Evolutionary conservation across 2,329 filamentous ascomycete genomes (phyloP).

Genomic region (Diaporthe sp.): DNA sequence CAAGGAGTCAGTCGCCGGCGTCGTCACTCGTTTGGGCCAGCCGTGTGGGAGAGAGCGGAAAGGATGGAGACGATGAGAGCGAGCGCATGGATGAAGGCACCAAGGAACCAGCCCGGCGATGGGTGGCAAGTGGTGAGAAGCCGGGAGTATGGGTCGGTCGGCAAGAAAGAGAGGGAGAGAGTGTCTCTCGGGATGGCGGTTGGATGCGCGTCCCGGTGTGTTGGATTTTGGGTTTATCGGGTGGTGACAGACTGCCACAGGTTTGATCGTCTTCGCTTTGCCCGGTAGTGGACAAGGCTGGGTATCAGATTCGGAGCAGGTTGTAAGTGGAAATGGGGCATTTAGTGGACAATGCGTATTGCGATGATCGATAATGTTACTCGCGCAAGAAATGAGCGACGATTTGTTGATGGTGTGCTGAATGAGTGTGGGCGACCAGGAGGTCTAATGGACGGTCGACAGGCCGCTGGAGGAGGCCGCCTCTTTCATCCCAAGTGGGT

Average conservation of each 20-base stretch:
- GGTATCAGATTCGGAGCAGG: constrained; percentile 29
- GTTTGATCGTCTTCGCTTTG: constrained; percentile 40
- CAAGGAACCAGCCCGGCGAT: constrained; percentile 25
- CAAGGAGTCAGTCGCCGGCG: neutral
- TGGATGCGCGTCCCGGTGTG: constrained; percentile 6
- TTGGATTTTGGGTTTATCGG: constrained; percentile 17
- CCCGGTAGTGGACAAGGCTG: constrained; percentile 34
- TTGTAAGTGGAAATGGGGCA: constrained; percentile 28
- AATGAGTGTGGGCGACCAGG: constrained; percentile 16
- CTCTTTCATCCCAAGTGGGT: constrained; percentile 32
- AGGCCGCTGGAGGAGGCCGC: constrained; percentile 29
- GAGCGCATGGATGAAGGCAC: neutral
- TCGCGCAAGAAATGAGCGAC: constrained; percentile 25
- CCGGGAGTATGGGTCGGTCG: neutral
- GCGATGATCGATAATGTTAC: constrained; percentile 30
- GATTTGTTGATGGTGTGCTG: constrained; percentile 18
- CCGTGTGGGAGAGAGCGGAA: constrained; percentile 6
- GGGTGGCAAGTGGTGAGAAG: neutral
- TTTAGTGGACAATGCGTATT: constrained; percentile 38
- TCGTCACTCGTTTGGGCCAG: constrained; percentile 16
- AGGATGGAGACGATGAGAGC: constrained; percentile 9
- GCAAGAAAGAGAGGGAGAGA: neutral
- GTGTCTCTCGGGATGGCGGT: constrained; percentile 7
- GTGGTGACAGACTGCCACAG: neutral
- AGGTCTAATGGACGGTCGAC: constrained; percentile 13